A percentile compares a stretch with the other conserved stretches of the same genome.
These are phyloP conservation scores for Nectriaceae sp. DNA, from an alignment of 2,329 filamentous ascomycete species.

Conservation along the genomic window DNA sequence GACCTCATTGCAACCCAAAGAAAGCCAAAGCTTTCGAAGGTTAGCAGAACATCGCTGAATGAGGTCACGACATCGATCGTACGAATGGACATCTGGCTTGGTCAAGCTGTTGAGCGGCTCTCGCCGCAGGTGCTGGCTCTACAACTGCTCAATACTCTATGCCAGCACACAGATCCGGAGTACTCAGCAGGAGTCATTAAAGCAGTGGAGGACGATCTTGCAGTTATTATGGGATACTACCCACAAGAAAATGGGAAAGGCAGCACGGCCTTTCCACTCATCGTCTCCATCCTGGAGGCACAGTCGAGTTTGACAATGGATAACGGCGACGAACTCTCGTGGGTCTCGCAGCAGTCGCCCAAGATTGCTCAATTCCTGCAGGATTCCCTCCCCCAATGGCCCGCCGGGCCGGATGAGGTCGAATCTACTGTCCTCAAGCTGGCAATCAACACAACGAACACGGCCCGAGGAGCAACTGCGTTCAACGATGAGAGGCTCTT, in stretches of 20 bases:
- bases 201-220: conserved; percentile 31
- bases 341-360: conserved; percentile 28
- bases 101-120: conserved; percentile 48
- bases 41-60: conserved; percentile 57
- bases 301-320: conserved; percentile 33
- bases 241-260: conserved; percentile 14
- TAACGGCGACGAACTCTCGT: conserved; percentile 21
- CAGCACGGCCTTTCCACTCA: conserved; percentile 45
- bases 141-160: conserved; percentile 57
- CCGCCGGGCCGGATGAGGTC: conserved; percentile 26
- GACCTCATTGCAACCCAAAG: conserved; percentile 63
- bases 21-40: conserved; percentile 68
- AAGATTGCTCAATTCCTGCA: conserved; percentile 33
- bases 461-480: conserved; percentile 68
- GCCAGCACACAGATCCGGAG: conserved; percentile 28
- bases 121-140: conserved; percentile 66
- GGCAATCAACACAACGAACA: conserved; percentile 84
- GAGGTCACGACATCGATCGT: conserved; percentile 56
- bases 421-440: conserved; percentile 51
- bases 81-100: conserved; percentile 61
- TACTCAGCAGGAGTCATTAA: conserved; percentile 31
- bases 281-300: conserved; percentile 40
- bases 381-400: conserved; percentile 32
- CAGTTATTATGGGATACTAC: conserved; percentile 25
- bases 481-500: conserved; percentile 66